Evolutionary conservation across 1,284 basidiomycete genomes (phyloP).

Genomic region (Golubevia pallescens): DNA sequence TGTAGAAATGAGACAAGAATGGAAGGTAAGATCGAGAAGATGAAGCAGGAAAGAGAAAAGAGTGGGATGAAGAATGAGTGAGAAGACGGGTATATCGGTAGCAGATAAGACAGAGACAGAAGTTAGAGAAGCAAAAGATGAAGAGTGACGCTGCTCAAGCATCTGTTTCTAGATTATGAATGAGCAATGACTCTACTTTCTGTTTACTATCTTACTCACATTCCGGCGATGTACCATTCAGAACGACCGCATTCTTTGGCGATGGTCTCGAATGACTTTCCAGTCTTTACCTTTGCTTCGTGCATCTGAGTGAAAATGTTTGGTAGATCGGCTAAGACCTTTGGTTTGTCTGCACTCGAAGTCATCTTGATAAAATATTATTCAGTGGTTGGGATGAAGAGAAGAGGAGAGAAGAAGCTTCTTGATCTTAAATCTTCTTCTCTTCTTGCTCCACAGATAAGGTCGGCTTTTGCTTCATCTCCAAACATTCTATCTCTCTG

Average conservation of each 20-base stretch:
- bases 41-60: background rate
- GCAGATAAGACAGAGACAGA: background rate
- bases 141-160: no score
- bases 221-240: conserved; percentile 48
- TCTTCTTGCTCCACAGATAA: background rate
- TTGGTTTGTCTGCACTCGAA: conserved; percentile 1
- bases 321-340: conserved; percentile 28
- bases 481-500: background rate
- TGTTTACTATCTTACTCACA: conserved; percentile 11
- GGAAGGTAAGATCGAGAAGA: no score
- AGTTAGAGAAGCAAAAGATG: background rate
- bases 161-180: no score
- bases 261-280: conserved; percentile 41
- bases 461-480: background rate
- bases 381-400: background rate
- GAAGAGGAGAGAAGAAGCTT: background rate
- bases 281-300: conserved; percentile 30
- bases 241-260: conserved; percentile 31
- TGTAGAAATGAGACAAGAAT: conserved; percentile 1
- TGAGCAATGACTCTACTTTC: no score
- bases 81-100: background rate
- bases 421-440: background rate
- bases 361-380: background rate
- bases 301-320: conserved; percentile 35
- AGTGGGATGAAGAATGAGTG: background rate